Base-by-base conservation (phyloP, 2,329 filamentous ascomycete species). In the Venturia asperata region DNA sequence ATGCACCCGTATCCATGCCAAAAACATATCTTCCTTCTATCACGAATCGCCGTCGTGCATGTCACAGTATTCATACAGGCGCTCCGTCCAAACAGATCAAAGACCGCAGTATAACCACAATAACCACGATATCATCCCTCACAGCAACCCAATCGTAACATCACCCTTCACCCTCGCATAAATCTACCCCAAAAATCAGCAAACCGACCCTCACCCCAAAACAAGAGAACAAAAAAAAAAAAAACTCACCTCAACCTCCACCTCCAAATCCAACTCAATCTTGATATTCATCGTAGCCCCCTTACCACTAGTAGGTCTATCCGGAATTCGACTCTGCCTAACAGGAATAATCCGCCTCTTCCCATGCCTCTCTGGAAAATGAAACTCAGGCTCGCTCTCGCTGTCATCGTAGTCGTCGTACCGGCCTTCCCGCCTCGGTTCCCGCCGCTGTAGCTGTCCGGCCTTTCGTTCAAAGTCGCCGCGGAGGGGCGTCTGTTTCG, bases 241-340 rank as follows among this genome's bases (percentile, higher is more conserved):
- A 61, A n/a, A 21, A 43, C 60, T 27, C 24, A 61, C 37, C 42
- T 61, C 60, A 43, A 61, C 60, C 37, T 45, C 37, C 9, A 61
- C 60, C 39, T 61, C 60, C 60, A 61, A 61, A 61, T 61, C 60
- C 24, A 42, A 64, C 70, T 77, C 75, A 67, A 77, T 76, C 70
- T 77, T 77, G 68, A 77, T 75, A 70, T 77, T 77, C 69, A 77
- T 68, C 67, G 70, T 73, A 68, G 74, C 76, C 63, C 75, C 75
- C 67, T 74, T 70, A 52, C 71, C 70, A 67, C 74, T 74, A n/a
- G 65, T 37, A 30, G 74, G 75, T 9, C 75, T 68, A 68, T 77
- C 75, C 63, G 75, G 72, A 68, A 77, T 77, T 62, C 75, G 70
- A 1, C 75, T 77, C 67, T 77, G 70, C 64, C 74, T 71, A 10